A percentile compares a stretch with the other conserved stretches of the same genome.
Conservation (phyloP, 2,329 filamentous ascomycete genomes). For the Apiospora hydei region DNA sequence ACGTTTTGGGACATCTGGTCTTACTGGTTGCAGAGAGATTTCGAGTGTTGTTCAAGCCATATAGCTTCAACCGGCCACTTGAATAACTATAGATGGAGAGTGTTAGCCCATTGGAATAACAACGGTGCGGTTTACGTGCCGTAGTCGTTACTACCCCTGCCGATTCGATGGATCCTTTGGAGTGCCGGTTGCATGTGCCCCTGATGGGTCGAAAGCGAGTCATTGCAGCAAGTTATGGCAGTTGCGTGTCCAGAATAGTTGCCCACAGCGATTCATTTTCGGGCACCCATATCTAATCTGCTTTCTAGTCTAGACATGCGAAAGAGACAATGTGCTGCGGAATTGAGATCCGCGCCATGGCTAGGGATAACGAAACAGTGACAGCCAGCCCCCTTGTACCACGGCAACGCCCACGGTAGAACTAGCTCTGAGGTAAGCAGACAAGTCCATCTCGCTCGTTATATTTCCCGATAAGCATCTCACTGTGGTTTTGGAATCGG, state of each 20-base stretch:
- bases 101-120: neutral
- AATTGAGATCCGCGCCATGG: neutral
- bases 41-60: too few species aligned
- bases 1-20: too few species aligned
- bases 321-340: neutral
- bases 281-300: neutral
- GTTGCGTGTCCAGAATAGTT: neutral
- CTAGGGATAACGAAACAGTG: conserved; percentile 6
- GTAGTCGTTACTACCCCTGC: neutral
- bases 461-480: conserved; percentile 2
- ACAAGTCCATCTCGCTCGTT: neutral
- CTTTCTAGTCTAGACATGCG: neutral
- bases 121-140: neutral
- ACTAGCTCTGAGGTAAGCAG: neutral
- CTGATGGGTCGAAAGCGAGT: neutral
- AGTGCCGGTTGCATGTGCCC: neutral
- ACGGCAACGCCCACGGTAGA: neutral
- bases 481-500: neutral
- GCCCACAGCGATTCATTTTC: neutral
- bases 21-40: too few species aligned
- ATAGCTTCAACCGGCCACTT: too few species aligned
- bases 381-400: conserved; percentile 3
- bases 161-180: neutral
- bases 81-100: too few species aligned
- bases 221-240: neutral